Conservation (phyloP, 108 stramenopile genomes). For the Epipyxis sp. region DNA sequence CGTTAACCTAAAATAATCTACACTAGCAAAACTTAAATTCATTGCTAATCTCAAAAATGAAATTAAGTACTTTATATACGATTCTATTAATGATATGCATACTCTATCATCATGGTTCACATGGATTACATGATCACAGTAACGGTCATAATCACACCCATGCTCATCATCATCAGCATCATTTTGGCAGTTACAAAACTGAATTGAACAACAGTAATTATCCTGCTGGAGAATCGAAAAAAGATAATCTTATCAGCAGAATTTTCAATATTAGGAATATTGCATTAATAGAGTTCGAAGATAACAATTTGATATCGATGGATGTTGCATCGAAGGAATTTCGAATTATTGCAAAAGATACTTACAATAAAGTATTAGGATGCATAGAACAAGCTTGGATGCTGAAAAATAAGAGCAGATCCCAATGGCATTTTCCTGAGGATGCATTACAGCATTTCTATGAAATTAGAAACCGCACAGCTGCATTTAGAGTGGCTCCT, state of each 20-base stretch:
- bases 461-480: neutral
- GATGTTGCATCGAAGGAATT: neutral
- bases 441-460: neutral
- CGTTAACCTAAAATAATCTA: neutral
- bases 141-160: neutral
- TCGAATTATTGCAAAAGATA: neutral
- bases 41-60: neutral
- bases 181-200: neutral
- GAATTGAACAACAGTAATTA: too few species aligned
- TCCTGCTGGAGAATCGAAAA: neutral
- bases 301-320: neutral
- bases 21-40: neutral
- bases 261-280: neutral
- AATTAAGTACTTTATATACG: neutral
- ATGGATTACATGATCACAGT: neutral
- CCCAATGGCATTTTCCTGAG: neutral
- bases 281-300: neutral
- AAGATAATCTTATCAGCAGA: neutral
- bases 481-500: neutral
- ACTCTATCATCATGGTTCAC: neutral
- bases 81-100: neutral
- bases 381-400: neutral
- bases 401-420: neutral
- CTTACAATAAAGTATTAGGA: neutral
- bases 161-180: neutral